Conservation (phyloP, 345 rosid species). For the Cardamine resedifolia region DNA sequence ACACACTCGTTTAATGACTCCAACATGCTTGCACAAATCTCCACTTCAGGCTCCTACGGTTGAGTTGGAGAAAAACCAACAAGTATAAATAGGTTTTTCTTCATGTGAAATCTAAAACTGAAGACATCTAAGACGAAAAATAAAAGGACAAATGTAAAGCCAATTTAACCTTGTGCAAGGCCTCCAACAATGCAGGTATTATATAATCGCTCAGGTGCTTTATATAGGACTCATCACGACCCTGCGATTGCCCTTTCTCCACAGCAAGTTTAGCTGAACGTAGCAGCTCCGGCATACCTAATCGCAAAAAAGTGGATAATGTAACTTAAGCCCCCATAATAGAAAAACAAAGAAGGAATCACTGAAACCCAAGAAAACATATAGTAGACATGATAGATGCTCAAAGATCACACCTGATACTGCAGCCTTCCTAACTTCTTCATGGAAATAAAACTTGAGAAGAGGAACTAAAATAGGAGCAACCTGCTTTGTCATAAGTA, state of each 20-base stretch:
- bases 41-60: conserved; percentile 67
- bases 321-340: neutral
- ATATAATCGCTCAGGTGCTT: conserved; percentile 66
- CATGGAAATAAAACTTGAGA: conserved; percentile 69
- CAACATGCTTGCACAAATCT: conserved; percentile 70
- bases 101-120: conserved; percentile 3
- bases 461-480: conserved; percentile 71
- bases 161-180: conserved; percentile 59
- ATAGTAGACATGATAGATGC: conserved; percentile 10
- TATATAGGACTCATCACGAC: conserved; percentile 58
- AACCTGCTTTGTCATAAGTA: conserved; percentile 43
- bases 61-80: conserved; percentile 9
- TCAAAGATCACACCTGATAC: conserved; percentile 53
- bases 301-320: neutral
- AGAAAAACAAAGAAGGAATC: neutral
- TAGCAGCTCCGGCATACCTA: conserved; percentile 73
- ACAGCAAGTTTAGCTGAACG: conserved; percentile 64
- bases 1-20: conserved; percentile 67
- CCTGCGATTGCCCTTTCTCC: conserved; percentile 64
- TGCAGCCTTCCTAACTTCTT: conserved; percentile 82
- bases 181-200: conserved; percentile 65
- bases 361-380: neutral
- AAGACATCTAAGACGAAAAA: neutral
- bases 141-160: neutral
- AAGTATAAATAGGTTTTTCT: neutral